Evolutionary conservation across 1,139 yeast genomes (phyloP), one percentile per base, ranked within the genome.

Genomic region (Entelexis sorbosivorans): DNA sequence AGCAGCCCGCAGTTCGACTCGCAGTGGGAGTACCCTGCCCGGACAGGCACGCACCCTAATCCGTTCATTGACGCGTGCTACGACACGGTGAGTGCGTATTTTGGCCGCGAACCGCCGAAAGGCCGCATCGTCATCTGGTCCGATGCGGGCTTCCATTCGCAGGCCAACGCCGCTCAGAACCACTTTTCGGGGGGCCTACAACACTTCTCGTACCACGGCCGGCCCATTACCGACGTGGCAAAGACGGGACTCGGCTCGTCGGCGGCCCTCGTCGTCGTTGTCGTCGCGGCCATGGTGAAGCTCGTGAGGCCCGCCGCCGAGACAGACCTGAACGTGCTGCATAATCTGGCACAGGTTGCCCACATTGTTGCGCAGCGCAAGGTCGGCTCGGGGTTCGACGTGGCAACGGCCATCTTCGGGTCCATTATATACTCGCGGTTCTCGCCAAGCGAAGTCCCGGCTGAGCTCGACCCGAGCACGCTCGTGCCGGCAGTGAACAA

Each of bases 211-310:
- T 81, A 70, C 64, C 96, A 91, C 64, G 52, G 65, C 0, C 58
- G 65, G 34, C 70, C 78, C 16, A 87, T 91, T 52, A 72, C 77
- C 0, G 71, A 82, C 29, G 95, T 89, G 5, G 81, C 95, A 9
- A 91, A 91, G 64, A 93, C 98, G 0, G 98, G 98, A 0, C 72
- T 91, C 51, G 98, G 98, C 0, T 88, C 96, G 14, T 88, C 96
- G 24, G 98, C 98, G 0, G 95, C 96, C 0, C 72, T 91, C 55
- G 95, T 88, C 0, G 77, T 95, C 0, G 91, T 85, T 2, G 74
- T 88, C 1, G 77, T 86, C 0, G 75, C 95, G 0, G 84, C 91
- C 0, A 63, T 91, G 44, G 47, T 72, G 13, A 69, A 73, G 52
- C 55, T 72, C 5, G 38, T 51, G 13, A 33, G 47, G 10, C 51